A percentile compares a stretch with the other conserved stretches of the same genome.
These are phyloP conservation scores for Pythium coloratum DNA, from an alignment of 352 stramenopile genomes.

Conservation along the genomic window DNA sequence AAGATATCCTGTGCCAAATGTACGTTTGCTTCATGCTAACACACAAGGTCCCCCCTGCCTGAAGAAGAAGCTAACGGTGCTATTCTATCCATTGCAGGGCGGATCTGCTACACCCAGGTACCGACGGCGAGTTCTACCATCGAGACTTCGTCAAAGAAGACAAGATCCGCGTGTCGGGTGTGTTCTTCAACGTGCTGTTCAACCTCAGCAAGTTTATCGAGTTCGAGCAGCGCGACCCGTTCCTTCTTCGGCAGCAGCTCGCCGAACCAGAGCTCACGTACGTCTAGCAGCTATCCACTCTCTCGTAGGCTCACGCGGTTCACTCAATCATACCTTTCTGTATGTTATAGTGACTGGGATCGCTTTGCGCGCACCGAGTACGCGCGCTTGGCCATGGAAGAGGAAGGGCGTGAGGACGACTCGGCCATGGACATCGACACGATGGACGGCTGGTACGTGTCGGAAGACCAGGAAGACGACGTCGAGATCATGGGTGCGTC, in stretches of 20 bases:
- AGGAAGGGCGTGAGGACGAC: constrained; percentile 92
- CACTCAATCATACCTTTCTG: too few species aligned
- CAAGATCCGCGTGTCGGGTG: constrained; percentile 91
- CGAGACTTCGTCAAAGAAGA: constrained; percentile 81
- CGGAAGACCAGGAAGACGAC: constrained; percentile 77
- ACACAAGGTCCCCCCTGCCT: too few species aligned
- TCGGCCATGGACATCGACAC: constrained; percentile 89
- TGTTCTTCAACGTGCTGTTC: constrained; percentile 99
- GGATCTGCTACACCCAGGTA: constrained; percentile 73
- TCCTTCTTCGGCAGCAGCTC: constrained; percentile 94
- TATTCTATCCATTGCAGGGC: constrained; percentile 31
- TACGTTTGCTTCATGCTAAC: constrained; percentile 30
- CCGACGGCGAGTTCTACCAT: constrained; percentile 81
- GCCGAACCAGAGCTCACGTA: constrained; percentile 86
- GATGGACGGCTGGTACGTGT: constrained; percentile 89
- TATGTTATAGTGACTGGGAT: constrained; percentile 92
- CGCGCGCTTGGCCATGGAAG: constrained; percentile 95
- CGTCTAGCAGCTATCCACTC: constrained; percentile 16
- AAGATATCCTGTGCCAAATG: constrained; percentile 99
- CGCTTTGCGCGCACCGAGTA: constrained; percentile 97
- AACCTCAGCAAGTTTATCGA: constrained; percentile 99
- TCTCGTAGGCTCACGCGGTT: background rate
- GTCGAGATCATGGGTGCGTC: constrained; percentile 41
- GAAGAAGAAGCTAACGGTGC: constrained; percentile 30
- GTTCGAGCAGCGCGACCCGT: constrained; percentile 98